Evolutionary conservation across 2,329 filamentous ascomycete genomes (phyloP), one percentile per base, ranked within the genome.

Genomic region (Zasmidium cellare): DNA sequence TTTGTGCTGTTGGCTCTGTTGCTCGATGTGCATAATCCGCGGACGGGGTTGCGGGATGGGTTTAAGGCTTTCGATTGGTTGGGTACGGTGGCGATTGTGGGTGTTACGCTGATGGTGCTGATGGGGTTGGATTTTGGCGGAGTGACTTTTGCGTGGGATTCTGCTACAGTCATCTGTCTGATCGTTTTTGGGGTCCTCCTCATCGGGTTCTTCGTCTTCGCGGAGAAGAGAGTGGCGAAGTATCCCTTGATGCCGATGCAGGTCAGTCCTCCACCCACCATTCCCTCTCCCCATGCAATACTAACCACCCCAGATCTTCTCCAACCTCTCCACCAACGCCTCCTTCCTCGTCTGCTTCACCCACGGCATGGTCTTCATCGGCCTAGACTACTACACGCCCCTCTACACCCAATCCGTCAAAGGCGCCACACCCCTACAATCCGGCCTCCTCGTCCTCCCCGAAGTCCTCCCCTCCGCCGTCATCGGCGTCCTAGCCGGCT

Each of bases 341-440:
- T 77, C 80, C 3, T 78, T 88, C n/a, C 66, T 74, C 1, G 76
- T 82, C 1, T 72, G 72, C 2, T 80, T 79, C 65, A 72, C 75
- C 16, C 80, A 83, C 63, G 76, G 77, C 14, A 80, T 81, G 62
- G 79, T 75, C 31, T 88, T 88, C 71, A 87, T 89, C 44, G 84
- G 81, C 0, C 80, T 80, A 1, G 83, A 85, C 51, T 92, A 90
- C 72, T 92, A 89, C 66, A 77, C 91, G 23, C 89, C 89, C 0
- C 78, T 91, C 0, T 92, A 87, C 73, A 87, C 90, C 54, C 89
- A 92, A 69, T 82, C 85, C 2, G 87, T 87, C 0, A 80, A 87
- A 1, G 80, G 80, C 51, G 84, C 83, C 1, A 80, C 80, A 0
- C 85, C 87, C 0, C 75, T 89, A 31, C 76, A 77, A n/a, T 89